Percentiles rank a stretch among this genome's conserved stretches.
Conservation (phyloP, 2,329 filamentous ascomycete species). For the Alternaria infectoria region DNA sequence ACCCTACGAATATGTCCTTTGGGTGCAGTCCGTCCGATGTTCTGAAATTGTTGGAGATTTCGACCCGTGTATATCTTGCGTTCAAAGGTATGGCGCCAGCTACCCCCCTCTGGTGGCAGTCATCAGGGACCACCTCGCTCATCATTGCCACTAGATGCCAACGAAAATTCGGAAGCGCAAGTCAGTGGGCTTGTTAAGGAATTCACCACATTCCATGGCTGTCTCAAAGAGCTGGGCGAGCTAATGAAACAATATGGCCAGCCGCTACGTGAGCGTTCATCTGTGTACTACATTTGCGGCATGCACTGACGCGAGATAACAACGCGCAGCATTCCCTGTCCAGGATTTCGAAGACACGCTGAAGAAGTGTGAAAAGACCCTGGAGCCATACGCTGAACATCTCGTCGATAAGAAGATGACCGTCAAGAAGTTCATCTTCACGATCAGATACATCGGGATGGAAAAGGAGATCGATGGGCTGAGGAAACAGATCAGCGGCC, state of each 20-base stretch:
- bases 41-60: constrained; percentile 40
- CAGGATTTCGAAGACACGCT: constrained; percentile 40
- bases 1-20: constrained; percentile 34
- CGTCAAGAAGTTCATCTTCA: constrained; percentile 37
- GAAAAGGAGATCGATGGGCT: constrained; percentile 42
- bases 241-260: constrained; percentile 44
- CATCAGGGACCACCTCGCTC: constrained; percentile 3
- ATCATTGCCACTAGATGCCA: constrained; percentile 33
- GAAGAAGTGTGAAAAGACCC: constrained; percentile 35
- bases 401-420: constrained; percentile 42
- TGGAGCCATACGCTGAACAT: constrained; percentile 38
- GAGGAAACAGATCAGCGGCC: constrained; percentile 35
- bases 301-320: constrained; percentile 2
- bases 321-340: constrained; percentile 33
- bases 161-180: constrained; percentile 42
- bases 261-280: neutral
- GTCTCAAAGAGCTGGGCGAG: constrained; percentile 34
- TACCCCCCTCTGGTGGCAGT: neutral
- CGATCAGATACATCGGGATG: constrained; percentile 42
- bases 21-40: constrained; percentile 41
- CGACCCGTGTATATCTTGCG: constrained; percentile 40
- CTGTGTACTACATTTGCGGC: neutral
- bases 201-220: constrained; percentile 38
- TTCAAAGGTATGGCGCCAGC: constrained; percentile 36
- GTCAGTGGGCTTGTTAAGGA: constrained; percentile 40